These are phyloP conservation scores for Geoglossum glabrum DNA, from an alignment of 495 filamentous ascomycete species.

Conservation along the genomic window DNA sequence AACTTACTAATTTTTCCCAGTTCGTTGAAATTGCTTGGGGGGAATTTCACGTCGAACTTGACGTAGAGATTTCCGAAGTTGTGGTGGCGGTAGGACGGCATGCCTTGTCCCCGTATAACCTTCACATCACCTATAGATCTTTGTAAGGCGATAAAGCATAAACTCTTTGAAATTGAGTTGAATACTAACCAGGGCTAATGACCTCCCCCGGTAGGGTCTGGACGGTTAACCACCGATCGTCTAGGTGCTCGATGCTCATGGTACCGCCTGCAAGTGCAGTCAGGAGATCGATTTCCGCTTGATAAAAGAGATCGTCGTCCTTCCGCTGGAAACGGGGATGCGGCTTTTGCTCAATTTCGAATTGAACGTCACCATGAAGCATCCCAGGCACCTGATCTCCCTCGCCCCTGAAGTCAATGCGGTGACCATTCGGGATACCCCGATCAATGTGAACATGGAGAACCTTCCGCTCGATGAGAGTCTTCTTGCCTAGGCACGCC, in stretches of 20 bases:
- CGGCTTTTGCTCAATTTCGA: slow-evolving; percentile 96
- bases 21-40: slow-evolving; percentile 30
- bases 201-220: slow-evolving; percentile 84
- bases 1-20: slow-evolving; percentile 35
- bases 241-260: slow-evolving; percentile 86
- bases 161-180: not conserved
- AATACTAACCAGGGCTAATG: slow-evolving; percentile 66
- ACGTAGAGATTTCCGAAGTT: slow-evolving; percentile 93
- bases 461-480: slow-evolving; percentile 87
- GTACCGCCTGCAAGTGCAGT: slow-evolving; percentile 82
- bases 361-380: slow-evolving; percentile 82
- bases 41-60: slow-evolving; percentile 96
- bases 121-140: slow-evolving; percentile 56
- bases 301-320: slow-evolving; percentile 90
- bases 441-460: slow-evolving; percentile 95
- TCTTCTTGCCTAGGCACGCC: slow-evolving; percentile 89
- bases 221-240: slow-evolving; percentile 88
- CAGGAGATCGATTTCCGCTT: slow-evolving; percentile 86
- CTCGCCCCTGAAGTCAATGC: slow-evolving; percentile 89
- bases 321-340: slow-evolving; percentile 88
- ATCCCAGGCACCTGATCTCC: slow-evolving; percentile 93
- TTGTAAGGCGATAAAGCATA: slow-evolving; percentile 8
- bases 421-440: slow-evolving; percentile 80
- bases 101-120: slow-evolving; percentile 90
- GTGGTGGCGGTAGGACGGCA: slow-evolving; percentile 93